Evolutionary conservation across 345 rosid genomes (phyloP).

Genomic region (Aquilaria sinensis): DNA sequence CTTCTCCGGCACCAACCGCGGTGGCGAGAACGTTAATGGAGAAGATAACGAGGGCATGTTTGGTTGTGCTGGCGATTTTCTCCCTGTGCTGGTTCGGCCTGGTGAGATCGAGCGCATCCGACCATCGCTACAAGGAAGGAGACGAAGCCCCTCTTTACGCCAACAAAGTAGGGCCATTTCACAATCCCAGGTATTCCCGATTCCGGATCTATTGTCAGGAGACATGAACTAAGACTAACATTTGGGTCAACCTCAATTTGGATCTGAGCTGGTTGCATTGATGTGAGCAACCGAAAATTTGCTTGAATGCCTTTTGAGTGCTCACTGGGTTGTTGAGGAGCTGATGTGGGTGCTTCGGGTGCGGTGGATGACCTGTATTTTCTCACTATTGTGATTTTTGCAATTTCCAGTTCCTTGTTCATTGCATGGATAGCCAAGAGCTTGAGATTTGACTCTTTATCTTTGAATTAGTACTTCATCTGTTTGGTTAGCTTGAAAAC

Average conservation of each 20-base stretch:
- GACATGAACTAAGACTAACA: background rate
- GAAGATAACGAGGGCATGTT: constrained; percentile 11
- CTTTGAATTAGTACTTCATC: background rate
- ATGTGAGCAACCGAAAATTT: background rate
- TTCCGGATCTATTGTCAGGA: background rate
- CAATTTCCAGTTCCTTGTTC: too few relatives aligned
- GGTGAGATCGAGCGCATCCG: constrained; percentile 27
- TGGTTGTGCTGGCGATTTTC: constrained; percentile 2
- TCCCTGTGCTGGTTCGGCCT: background rate
- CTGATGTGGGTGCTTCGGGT: background rate
- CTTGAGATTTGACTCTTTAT: background rate
- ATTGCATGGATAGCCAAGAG: too few relatives aligned
- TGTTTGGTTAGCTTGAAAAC: background rate
- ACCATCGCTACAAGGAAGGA: constrained; percentile 29
- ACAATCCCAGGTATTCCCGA: constrained; percentile 29
- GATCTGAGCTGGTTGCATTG: constrained; percentile 3
- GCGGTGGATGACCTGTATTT: too few relatives aligned
- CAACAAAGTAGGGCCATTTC: constrained; percentile 32
- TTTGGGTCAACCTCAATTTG: background rate
- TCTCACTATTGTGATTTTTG: too few relatives aligned
- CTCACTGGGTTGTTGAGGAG: background rate
- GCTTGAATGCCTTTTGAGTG: background rate
- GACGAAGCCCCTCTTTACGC: constrained; percentile 30
- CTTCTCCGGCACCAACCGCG: too few relatives aligned
- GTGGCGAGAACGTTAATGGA: constrained; percentile 4